phyloP scores from a whole-genome alignment of 228 moss, liverwort and hornwort genomes.

The Sphagnum fallax region DNA sequence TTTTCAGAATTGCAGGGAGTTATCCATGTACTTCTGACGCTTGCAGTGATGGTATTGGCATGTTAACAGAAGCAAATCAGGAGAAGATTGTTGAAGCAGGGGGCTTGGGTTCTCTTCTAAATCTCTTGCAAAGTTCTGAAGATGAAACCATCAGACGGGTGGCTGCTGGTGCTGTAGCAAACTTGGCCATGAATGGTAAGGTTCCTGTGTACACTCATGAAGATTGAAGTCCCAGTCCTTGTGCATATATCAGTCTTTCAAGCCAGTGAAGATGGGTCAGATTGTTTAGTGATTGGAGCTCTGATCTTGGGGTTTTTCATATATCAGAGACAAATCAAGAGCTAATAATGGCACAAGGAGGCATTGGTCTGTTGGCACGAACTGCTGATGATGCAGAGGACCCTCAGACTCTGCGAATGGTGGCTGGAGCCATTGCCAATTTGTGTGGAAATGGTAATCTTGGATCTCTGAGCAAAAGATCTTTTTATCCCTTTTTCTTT shows the following conservation, averaged over 20 bases:
- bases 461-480: neutral
- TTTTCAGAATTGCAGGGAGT: too few species aligned
- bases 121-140: slow-evolving; percentile 86
- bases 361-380: slow-evolving; percentile 48
- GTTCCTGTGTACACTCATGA: neutral
- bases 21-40: neutral
- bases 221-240: too few species aligned
- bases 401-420: slow-evolving; percentile 58
- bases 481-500: neutral
- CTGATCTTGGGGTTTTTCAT: too few species aligned
- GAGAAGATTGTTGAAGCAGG: slow-evolving; percentile 98
- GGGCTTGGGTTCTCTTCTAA: slow-evolving; percentile 78
- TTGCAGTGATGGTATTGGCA: too few species aligned
- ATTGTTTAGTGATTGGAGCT: too few species aligned
- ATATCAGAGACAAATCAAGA: slow-evolving; percentile 53
- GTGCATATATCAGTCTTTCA: too few species aligned
- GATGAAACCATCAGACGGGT: slow-evolving; percentile 97
- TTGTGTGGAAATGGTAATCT: slow-evolving; percentile 50
- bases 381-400: slow-evolving; percentile 64
- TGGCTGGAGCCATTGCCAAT: slow-evolving; percentile 56
- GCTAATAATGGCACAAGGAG: slow-evolving; percentile 61
- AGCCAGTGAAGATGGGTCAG: too few species aligned
- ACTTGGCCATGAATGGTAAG: slow-evolving; percentile 93
- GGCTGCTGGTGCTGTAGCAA: slow-evolving; percentile 96
- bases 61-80: slow-evolving; percentile 76